Evolutionary conservation across 176 grass and related monocot genomes (phyloP).

Genomic region (Dactylis glomerata): DNA sequence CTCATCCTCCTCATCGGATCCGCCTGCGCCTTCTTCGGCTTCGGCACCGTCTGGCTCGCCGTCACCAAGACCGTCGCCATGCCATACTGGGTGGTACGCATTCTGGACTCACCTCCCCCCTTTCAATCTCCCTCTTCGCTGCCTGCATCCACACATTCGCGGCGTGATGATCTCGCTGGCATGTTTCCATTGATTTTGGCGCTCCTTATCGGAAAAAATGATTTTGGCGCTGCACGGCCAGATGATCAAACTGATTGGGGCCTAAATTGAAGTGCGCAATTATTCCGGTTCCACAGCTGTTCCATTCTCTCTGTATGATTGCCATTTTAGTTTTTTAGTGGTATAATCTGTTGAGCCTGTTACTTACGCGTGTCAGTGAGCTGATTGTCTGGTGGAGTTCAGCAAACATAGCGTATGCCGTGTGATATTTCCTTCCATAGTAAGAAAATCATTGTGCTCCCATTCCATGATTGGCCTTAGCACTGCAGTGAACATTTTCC

Average conservation of each 20-base stretch:
- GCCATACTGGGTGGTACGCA: conserved; percentile 69
- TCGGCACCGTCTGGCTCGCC: conserved; percentile 74
- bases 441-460: background rate
- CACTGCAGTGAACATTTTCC: background rate
- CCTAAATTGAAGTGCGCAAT: background rate
- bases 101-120: background rate
- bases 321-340: background rate
- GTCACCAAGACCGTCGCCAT: conserved; percentile 70
- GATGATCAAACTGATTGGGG: background rate
- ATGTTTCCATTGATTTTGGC: background rate
- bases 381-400: background rate
- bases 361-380: background rate
- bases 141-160: background rate
- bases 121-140: background rate
- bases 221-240: background rate
- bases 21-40: conserved; percentile 77
- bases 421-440: background rate
- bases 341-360: background rate
- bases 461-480: conserved; percentile 9
- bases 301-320: background rate
- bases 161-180: background rate
- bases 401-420: background rate
- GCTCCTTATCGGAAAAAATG: no score
- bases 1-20: conserved; percentile 74
- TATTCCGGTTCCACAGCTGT: background rate